phyloP scores from a whole-genome alignment of 164 flowering plant genomes.

The Vitis amurensis region DNA sequence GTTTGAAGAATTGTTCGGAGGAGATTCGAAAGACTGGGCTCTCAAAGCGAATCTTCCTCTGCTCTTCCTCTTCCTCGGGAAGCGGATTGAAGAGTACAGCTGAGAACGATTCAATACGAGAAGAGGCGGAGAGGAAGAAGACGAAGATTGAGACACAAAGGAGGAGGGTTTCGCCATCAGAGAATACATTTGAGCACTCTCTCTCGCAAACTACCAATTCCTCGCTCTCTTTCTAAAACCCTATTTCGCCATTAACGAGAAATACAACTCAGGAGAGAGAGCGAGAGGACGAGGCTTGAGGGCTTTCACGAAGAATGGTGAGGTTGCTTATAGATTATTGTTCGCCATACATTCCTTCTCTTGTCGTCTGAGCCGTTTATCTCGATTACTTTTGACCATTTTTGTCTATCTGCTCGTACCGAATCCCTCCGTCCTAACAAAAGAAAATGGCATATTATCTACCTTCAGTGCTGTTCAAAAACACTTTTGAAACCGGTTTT shows the following conservation, averaged over 20 bases:
- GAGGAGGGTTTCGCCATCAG: slow-evolving; percentile 24
- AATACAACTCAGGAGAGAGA: too few relatives aligned
- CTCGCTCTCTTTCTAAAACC: neutral
- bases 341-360: too few relatives aligned
- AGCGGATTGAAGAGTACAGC: slow-evolving; percentile 24
- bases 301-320: too few relatives aligned
- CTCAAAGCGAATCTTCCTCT: slow-evolving; percentile 30
- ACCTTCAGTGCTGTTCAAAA: too few relatives aligned
- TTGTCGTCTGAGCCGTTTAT: too few relatives aligned
- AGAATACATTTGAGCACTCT: slow-evolving; percentile 24
- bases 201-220: neutral
- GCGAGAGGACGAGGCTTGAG: too few relatives aligned
- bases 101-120: slow-evolving; percentile 14
- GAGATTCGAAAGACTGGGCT: slow-evolving; percentile 40
- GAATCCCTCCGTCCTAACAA: too few relatives aligned
- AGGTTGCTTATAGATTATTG: too few relatives aligned
- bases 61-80: slow-evolving; percentile 13
- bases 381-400: too few relatives aligned
- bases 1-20: slow-evolving; percentile 28
- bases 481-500: too few relatives aligned
- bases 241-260: slow-evolving; percentile 1
- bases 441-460: too few relatives aligned
- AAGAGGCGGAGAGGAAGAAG: neutral
- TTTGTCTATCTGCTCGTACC: too few relatives aligned
- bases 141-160: slow-evolving; percentile 8